A percentile compares a stretch with the other conserved stretches of the same genome.
phyloP scores from a whole-genome alignment of 805 yeast species.

The Cyberlindnera meyerae region DNA sequence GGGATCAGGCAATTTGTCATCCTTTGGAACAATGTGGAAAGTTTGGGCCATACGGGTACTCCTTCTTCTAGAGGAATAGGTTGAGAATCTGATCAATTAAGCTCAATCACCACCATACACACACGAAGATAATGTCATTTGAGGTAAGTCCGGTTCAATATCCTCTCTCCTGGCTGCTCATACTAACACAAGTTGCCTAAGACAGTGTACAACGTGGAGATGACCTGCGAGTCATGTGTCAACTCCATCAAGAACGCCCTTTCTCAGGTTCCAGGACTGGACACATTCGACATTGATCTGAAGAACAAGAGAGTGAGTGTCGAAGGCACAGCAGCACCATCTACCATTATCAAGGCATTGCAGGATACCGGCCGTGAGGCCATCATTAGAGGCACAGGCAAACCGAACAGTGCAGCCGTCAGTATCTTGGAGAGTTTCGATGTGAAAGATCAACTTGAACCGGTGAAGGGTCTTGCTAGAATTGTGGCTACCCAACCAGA shows the following conservation, averaged over 20 bases:
- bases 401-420: constrained; percentile 84
- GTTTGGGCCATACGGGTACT: no score
- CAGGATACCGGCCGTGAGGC: constrained; percentile 82
- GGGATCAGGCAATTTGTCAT: no score
- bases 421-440: constrained; percentile 76
- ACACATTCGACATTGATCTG: constrained; percentile 52
- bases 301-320: constrained; percentile 59
- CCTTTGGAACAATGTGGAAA: no score
- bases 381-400: constrained; percentile 87
- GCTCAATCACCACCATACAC: no score
- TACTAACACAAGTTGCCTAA: no score
- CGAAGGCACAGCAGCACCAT: constrained; percentile 70
- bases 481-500: constrained; percentile 60
- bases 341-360: constrained; percentile 60
- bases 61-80: no score
- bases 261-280: constrained; percentile 43
- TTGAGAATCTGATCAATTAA: no score
- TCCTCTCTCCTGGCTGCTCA: no score
- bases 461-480: constrained; percentile 84
- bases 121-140: constrained; percentile 14
- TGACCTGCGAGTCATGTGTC: constrained; percentile 60
- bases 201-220: constrained; percentile 78
- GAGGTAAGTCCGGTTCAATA: no score
- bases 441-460: constrained; percentile 31
- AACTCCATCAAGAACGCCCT: constrained; percentile 38